Evolutionary conservation across 2,329 filamentous ascomycete species (phyloP), one percentile per base, ranked within the genome.

Genomic region (Albifimbria verrucaria): DNA sequence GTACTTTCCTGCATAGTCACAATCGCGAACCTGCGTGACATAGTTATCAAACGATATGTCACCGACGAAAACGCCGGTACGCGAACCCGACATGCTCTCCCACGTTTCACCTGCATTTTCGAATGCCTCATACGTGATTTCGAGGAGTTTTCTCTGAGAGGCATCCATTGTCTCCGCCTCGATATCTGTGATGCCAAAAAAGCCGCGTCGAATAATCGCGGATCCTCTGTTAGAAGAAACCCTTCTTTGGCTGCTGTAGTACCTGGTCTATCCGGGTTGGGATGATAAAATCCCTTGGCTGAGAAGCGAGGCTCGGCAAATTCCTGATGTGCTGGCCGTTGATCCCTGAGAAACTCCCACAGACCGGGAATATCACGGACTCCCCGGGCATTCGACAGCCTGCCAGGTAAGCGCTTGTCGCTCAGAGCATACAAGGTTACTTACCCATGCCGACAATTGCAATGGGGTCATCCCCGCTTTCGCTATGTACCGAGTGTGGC

Each of bases 361-460:
- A 47, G 22, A 5, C 44, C 44, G n/a, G n/a, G 7, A n/a, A 20
- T 20, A n/a, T 42, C 39, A 17, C 39, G 39, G 17, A 42, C 21
- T 17, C 39, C 39, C 39, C 39, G n/a, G 39, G 17, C 39, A 17
- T 18, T 7, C 39, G 39, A 42, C 39, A 42, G 39, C 39, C 39
- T 42, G 39, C 17, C 7, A 18, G 7, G 39, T 42, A 42, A 18
- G 7, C n/a, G 39, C 39, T 7, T 20, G 39, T 42, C 7, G 7
- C 17, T n/a, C 21, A 42, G 17, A 17, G 17, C 9, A 23, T 47
- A 21, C n/a, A 15, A 23, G 7, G 21, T 39, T 11, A 12, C 23
- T 41, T 49, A 49, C 48, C 48, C 48, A 49, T 49, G 23, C 48
- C 48, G 39, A 49, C 48, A 21, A 49, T 39, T 3, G 48, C 48